Percentiles rank a stretch among this genome's conserved stretches.
These are phyloP conservation scores for Coemansia sp. DNA, from an alignment of 192 early-diverging fungal genomes.

Conservation along the genomic window DNA sequence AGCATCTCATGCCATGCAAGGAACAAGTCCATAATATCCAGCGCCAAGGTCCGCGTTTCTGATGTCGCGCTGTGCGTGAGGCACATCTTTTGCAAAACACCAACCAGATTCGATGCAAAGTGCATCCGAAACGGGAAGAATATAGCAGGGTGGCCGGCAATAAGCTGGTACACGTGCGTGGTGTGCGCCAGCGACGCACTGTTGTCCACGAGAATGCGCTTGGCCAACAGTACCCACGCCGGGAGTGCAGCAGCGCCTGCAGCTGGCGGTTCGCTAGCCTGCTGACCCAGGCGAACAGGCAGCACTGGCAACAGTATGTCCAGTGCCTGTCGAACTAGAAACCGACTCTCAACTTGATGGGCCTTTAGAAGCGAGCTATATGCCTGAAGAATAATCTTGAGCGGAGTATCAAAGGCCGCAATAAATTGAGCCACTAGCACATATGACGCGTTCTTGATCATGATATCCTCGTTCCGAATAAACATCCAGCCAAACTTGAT, in stretches of 20 bases:
- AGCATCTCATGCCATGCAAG: conserved; percentile 84
- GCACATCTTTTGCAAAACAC: conserved; percentile 82
- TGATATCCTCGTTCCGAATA: conserved; percentile 83
- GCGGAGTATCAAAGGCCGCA: conserved; percentile 87
- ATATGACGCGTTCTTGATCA: conserved; percentile 93
- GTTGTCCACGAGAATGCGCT: conserved; percentile 89
- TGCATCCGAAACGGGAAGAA: conserved; percentile 89
- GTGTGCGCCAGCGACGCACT: conserved; percentile 88
- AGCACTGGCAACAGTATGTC: conserved; percentile 92
- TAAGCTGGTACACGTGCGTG: conserved; percentile 86
- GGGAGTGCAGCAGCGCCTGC: conserved; percentile 55
- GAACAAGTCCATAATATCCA: conserved; percentile 89
- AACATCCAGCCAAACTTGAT: conserved; percentile 95
- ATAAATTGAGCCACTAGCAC: conserved; percentile 92
- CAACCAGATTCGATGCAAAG: conserved; percentile 88
- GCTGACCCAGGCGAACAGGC: conserved; percentile 72
- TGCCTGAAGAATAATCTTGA: conserved; percentile 83
- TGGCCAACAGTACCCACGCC: conserved; percentile 84
- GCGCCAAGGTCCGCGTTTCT: conserved; percentile 81
- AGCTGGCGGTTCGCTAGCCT: conserved; percentile 22
- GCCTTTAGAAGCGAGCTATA: conserved; percentile 84
- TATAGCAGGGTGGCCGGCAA: conserved; percentile 83
- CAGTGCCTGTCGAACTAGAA: conserved; percentile 88
- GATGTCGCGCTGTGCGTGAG: conserved; percentile 78
- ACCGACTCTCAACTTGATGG: conserved; percentile 85